A percentile compares a stretch with the other conserved stretches of the same genome.
Conservation (phyloP, 495 filamentous ascomycete genomes). For the Aspergillus sclerotioniger region DNA sequence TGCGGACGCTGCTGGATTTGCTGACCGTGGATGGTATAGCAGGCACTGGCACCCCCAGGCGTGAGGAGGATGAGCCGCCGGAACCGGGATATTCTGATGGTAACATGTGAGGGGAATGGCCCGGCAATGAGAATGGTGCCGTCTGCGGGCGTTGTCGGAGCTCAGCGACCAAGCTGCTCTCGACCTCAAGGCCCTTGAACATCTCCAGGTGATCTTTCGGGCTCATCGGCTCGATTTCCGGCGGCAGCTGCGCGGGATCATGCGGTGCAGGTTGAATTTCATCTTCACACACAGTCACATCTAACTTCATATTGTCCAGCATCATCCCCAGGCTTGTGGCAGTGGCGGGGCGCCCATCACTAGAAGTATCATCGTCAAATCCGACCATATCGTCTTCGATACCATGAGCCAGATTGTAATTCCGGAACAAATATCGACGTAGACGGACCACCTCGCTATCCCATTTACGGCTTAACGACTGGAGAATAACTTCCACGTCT, state of each 20-base stretch:
- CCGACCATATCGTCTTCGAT: constrained; percentile 21
- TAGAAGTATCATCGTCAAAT: constrained; percentile 28
- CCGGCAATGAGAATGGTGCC: constrained; percentile 17
- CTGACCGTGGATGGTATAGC: constrained; percentile 28
- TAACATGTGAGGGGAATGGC: constrained; percentile 20
- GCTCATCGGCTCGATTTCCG: constrained; percentile 1
- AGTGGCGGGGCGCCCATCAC: constrained; percentile 39
- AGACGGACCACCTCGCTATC: constrained; percentile 56
- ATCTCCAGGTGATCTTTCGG: constrained; percentile 20
- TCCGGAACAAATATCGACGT: constrained; percentile 58
- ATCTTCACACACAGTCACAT: constrained; percentile 37
- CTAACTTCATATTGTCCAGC: constrained; percentile 41
- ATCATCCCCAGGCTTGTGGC: constrained; percentile 40
- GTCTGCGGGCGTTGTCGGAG: constrained; percentile 28
- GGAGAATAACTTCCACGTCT: constrained; percentile 53
- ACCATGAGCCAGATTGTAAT: constrained; percentile 56
- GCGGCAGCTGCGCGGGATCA: constrained; percentile 15
- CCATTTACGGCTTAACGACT: constrained; percentile 61
- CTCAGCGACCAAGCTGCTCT: constrained; percentile 15
- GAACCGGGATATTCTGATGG: constrained; percentile 28
- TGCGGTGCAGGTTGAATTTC: constrained; percentile 28
- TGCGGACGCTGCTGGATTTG: constrained; percentile 42
- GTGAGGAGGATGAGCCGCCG: constrained; percentile 8
- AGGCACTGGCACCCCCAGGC: constrained; percentile 39
- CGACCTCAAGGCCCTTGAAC: constrained; percentile 20